Conservation (phyloP, 1,139 yeast genomes). For the Yamadazyma triangularis region DNA sequence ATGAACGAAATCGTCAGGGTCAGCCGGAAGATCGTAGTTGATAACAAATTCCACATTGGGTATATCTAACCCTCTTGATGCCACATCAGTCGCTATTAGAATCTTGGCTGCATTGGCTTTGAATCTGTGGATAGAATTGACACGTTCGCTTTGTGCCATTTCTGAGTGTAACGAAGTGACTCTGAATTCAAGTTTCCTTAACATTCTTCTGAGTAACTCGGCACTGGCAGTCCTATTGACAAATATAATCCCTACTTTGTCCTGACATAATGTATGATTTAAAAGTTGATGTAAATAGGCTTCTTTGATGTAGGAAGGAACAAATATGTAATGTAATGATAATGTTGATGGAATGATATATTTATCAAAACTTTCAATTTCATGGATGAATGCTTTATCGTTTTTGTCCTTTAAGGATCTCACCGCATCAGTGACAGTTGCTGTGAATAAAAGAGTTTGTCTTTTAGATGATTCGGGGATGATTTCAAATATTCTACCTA, state of each 20-base stretch:
- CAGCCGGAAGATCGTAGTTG: conserved; percentile 91
- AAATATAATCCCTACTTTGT: conserved; percentile 75
- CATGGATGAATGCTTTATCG: conserved; percentile 66
- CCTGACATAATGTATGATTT: conserved; percentile 55
- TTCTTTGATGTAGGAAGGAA: conserved; percentile 86
- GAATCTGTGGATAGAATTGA: conserved; percentile 85
- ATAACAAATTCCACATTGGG: conserved; percentile 87
- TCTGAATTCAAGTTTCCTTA: conserved; percentile 68
- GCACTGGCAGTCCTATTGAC: conserved; percentile 91
- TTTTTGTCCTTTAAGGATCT: conserved; percentile 72
- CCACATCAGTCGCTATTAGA: conserved; percentile 92
- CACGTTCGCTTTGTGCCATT: conserved; percentile 89
- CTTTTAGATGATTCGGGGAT: conserved; percentile 70
- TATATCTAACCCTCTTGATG: conserved; percentile 95
- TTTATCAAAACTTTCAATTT: conserved; percentile 66
- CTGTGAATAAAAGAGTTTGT: conserved; percentile 89
- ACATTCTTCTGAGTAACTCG: conserved; percentile 73
- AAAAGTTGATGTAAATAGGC: conserved; percentile 74
- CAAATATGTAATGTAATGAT: conserved; percentile 47
- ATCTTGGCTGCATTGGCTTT: conserved; percentile 93
- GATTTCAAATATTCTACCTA: conserved; percentile 64
- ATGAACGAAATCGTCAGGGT: conserved; percentile 94
- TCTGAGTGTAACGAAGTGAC: conserved; percentile 92
- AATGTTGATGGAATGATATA: conserved; percentile 80
- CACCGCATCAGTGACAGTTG: conserved; percentile 93